Evolutionary conservation across 1,284 basidiomycete species (phyloP).

Genomic region (Rhodotorula sp.): DNA sequence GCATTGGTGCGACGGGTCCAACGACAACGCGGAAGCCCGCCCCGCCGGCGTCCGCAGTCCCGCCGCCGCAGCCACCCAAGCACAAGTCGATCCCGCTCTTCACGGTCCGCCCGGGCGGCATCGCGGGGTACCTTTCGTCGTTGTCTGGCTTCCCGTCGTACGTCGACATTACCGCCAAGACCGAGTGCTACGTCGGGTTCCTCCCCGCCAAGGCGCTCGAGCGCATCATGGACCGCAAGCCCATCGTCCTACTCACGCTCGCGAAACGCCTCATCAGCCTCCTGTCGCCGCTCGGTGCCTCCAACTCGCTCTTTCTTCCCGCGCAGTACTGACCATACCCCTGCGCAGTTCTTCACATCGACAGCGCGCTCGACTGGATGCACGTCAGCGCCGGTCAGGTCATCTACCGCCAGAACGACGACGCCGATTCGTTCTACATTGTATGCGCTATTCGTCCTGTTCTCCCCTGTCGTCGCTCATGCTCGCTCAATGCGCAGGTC

Average conservation of each 20-base stretch:
- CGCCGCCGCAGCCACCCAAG: not conserved
- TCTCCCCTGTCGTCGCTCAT: not conserved
- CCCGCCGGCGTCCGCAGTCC: not conserved
- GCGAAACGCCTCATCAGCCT: conserved; percentile 93
- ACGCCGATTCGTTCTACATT: conserved; percentile 93
- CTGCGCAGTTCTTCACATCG: conserved; percentile 85
- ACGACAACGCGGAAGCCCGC: not conserved
- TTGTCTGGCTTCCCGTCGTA: conserved; percentile 90
- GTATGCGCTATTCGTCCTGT: conserved; percentile 47
- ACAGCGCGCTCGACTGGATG: conserved; percentile 97
- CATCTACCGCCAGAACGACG: conserved; percentile 86
- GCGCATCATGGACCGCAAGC: conserved; percentile 84
- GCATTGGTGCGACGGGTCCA: conserved; percentile 1
- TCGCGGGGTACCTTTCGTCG: conserved; percentile 96
- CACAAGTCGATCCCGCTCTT: conserved; percentile 61
- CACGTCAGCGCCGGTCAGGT: conserved; percentile 89
- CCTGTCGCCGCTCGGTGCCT: conserved; percentile 80
- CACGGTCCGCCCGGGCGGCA: conserved; percentile 94
- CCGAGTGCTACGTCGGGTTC: conserved; percentile 95
- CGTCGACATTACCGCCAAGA: conserved; percentile 94
- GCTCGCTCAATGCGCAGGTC: conserved; percentile 51
- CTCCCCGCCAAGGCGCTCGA: conserved; percentile 86
- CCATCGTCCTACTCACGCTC: conserved; percentile 93
- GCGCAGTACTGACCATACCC: conserved; percentile 53
- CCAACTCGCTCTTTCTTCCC: not conserved